Conservation (phyloP, 2,329 filamentous ascomycete species). For the Magnaporthiopsis rhizophila region DNA sequence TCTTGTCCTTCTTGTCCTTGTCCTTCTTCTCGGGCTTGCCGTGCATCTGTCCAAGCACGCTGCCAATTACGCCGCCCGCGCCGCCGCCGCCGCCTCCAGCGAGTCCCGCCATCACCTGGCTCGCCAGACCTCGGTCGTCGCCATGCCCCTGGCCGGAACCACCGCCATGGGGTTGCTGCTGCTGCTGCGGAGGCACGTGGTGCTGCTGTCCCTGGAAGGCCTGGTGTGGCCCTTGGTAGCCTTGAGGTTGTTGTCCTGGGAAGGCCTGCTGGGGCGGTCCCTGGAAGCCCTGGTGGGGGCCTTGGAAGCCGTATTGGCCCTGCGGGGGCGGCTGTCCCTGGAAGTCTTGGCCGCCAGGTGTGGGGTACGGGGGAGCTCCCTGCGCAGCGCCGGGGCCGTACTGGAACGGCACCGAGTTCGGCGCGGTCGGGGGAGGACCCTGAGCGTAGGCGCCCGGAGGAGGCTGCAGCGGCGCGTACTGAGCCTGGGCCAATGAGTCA, state of each 20-base stretch:
- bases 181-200: background rate
- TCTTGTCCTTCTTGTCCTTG: background rate
- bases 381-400: background rate
- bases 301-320: background rate
- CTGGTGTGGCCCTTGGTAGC: background rate
- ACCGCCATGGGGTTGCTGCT: background rate
- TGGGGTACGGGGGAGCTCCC: background rate
- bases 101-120: slow-evolving; percentile 4
- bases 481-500: background rate
- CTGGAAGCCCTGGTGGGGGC: too few relatives aligned
- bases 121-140: slow-evolving; percentile 4
- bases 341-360: background rate
- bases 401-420: background rate
- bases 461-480: background rate
- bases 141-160: background rate
- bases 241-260: background rate
- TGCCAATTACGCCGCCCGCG: background rate
- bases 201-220: background rate
- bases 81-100: background rate
- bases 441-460: background rate
- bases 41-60: background rate
- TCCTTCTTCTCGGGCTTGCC: background rate
- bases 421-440: too few relatives aligned
- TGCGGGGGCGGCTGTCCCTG: background rate
- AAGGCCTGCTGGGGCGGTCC: background rate